phyloP scores from a whole-genome alignment of 352 stramenopile genomes.

The Pythium dissimile region DNA sequence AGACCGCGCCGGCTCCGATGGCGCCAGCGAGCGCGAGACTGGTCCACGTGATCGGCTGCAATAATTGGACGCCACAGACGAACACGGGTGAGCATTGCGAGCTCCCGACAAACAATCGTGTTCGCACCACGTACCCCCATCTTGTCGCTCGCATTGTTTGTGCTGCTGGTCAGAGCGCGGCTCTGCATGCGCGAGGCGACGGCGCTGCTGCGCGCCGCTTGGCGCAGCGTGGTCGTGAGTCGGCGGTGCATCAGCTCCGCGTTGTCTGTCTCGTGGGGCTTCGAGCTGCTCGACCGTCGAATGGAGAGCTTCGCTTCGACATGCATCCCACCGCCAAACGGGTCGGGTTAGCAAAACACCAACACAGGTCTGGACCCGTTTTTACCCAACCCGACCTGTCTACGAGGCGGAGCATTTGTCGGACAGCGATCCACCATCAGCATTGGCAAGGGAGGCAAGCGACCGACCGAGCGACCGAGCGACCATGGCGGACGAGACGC shows the following conservation, averaged over 20 bases:
- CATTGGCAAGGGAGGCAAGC: no score
- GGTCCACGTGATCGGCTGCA: constrained; percentile 83
- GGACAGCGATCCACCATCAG: constrained; percentile 14
- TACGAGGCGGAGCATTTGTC: not conserved
- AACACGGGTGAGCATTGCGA: no score
- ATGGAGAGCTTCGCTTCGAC: not conserved
- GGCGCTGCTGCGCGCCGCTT: constrained; percentile 2
- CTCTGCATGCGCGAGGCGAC: not conserved
- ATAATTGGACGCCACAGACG: no score
- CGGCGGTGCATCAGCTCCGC: constrained; percentile 13
- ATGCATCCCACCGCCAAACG: constrained; percentile 1
- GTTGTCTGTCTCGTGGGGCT: no score
- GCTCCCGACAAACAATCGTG: not conserved
- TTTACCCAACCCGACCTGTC: constrained; percentile 3
- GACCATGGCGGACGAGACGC: constrained; percentile 52
- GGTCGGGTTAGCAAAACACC: not conserved
- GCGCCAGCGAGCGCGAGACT: constrained; percentile 70
- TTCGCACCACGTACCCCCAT: constrained; percentile 45
- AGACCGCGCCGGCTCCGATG: constrained; percentile 67
- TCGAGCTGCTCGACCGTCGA: not conserved
- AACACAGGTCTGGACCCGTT: not conserved
- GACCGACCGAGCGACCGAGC: no score
- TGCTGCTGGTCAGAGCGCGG: constrained; percentile 39
- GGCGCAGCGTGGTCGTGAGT: constrained; percentile 16
- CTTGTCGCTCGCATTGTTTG: constrained; percentile 42